A percentile compares a stretch with the other conserved stretches of the same genome.
Evolutionary conservation across 345 rosid genomes (phyloP).

Genomic region (Eucalyptus pauciflora): DNA sequence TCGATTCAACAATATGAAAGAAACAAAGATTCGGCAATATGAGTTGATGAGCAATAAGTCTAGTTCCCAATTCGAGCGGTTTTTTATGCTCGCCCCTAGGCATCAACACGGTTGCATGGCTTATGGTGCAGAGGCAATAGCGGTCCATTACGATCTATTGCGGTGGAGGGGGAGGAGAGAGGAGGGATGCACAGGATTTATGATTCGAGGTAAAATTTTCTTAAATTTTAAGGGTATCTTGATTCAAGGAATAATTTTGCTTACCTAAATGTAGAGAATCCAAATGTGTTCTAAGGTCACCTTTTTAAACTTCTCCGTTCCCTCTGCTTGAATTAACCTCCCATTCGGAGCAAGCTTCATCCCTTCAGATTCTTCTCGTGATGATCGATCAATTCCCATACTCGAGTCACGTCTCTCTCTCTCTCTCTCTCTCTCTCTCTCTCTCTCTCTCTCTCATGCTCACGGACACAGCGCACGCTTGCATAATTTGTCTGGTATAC

Average conservation of each 20-base stretch:
- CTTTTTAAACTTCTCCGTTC: neutral
- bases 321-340: neutral
- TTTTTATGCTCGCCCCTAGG: too few relatives aligned
- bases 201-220: neutral
- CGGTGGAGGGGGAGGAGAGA: neutral
- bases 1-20: neutral
- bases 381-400: neutral
- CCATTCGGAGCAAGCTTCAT: neutral
- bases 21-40: neutral
- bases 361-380: neutral
- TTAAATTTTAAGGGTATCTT: neutral
- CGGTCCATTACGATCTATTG: fast-evolving
- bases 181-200: neutral
- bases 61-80: too few relatives aligned
- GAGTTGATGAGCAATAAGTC: too few relatives aligned
- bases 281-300: neutral
- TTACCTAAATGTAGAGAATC: neutral
- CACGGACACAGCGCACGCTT: neutral
- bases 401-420: neutral
- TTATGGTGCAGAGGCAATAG: neutral
- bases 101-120: neutral
- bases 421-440: neutral
- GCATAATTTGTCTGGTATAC: neutral
- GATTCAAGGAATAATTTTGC: neutral
- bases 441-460: neutral